Conservation (phyloP, 306 rosid species). For the Casuarina glauca region DNA sequence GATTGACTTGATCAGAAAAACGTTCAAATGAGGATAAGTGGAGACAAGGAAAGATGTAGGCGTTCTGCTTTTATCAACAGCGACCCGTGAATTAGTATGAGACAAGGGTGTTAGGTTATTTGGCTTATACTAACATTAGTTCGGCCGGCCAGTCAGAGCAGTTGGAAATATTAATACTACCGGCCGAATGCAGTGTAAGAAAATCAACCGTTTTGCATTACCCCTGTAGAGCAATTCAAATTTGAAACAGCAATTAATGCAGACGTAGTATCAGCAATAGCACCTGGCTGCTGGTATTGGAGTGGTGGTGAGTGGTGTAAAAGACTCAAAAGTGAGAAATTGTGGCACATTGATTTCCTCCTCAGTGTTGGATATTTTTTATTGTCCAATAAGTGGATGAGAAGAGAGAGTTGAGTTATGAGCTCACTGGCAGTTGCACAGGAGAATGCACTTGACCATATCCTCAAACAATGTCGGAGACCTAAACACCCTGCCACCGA, state of each 20-base stretch:
- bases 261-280: neutral
- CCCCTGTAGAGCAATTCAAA: neutral
- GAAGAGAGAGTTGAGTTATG: neutral
- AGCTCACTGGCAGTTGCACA: slow-evolving; percentile 52
- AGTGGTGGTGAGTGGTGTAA: no score
- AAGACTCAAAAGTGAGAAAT: neutral
- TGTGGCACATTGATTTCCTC: no score
- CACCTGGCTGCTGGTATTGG: no score
- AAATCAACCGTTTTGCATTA: neutral
- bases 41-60: neutral
- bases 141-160: neutral
- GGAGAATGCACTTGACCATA: slow-evolving; percentile 59
- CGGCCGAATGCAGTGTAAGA: neutral
- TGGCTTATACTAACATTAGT: no score
- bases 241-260: neutral
- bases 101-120: neutral
- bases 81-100: neutral
- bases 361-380: no score
- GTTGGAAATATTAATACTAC: no score
- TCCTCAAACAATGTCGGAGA: slow-evolving; percentile 59
- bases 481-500: slow-evolving; percentile 46
- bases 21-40: neutral
- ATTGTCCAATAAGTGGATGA: no score
- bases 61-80: neutral
- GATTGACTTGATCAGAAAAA: neutral